A percentile compares a stretch with the other conserved stretches of the same genome.
These are phyloP conservation scores for Didymosphaeria variabile DNA, from an alignment of 2,329 filamentous ascomycete species.

Conservation along the genomic window DNA sequence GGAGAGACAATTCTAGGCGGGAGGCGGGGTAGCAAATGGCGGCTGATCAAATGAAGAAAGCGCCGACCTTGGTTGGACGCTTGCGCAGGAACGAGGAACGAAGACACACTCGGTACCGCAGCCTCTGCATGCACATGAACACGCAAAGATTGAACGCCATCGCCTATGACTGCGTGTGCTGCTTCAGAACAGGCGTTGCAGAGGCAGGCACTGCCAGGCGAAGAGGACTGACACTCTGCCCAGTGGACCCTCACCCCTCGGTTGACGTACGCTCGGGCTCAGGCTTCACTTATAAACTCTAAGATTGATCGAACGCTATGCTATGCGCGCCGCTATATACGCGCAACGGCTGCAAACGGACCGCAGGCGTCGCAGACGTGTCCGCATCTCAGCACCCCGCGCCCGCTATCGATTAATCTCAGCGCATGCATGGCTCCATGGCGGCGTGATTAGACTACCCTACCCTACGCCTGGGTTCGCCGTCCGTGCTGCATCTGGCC, in stretches of 20 bases:
- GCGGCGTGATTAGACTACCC: not conserved
- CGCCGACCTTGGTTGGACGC: conserved; percentile 3
- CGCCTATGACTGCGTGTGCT: not conserved
- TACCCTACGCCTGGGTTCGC: not conserved
- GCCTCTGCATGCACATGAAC: not conserved
- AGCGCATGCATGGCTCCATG: not conserved
- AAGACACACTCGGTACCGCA: not conserved
- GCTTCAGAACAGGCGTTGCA: no score
- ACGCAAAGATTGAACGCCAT: not conserved
- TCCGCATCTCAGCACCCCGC: not conserved
- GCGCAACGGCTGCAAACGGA: not conserved
- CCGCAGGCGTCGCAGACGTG: conserved; percentile 2
- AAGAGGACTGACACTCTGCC: not conserved
- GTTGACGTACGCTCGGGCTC: no score
- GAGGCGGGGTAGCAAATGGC: not conserved
- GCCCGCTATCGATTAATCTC: conserved; percentile 10
- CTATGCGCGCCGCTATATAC: not conserved
- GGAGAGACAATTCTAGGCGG: conserved; percentile 4
- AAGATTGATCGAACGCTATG: not conserved
- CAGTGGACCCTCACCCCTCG: no score
- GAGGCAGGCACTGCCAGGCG: not conserved
- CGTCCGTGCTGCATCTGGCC: conserved; percentile 4
- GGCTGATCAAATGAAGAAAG: not conserved
- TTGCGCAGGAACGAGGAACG: conserved; percentile 5
- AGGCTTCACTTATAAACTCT: no score